These are phyloP conservation scores for Metschnikowia gelsemii DNA, from an alignment of 805 yeast species.

Conservation along the genomic window DNA sequence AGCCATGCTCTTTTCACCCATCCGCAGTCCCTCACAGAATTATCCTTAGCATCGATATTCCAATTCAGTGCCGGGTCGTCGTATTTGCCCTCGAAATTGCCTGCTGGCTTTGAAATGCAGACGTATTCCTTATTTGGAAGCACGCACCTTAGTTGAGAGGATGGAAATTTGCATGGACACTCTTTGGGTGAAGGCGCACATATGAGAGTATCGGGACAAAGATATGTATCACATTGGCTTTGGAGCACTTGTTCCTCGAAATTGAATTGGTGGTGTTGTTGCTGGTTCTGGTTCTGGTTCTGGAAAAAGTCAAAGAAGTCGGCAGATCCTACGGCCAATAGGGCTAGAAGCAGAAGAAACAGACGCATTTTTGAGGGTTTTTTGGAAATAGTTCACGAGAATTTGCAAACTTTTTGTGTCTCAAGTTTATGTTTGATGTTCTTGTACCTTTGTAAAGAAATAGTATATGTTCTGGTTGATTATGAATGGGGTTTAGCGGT, in stretches of 20 bases:
- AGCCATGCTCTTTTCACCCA: constrained; percentile 58
- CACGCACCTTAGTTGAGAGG: constrained; percentile 77
- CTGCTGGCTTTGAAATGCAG: constrained; percentile 82
- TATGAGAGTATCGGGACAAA: constrained; percentile 79
- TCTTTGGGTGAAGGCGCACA: constrained; percentile 70
- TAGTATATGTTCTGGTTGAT: no score
- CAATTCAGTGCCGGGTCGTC: constrained; percentile 44
- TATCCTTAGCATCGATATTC: constrained; percentile 51
- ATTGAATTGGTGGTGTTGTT: constrained; percentile 18
- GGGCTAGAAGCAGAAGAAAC: constrained; percentile 1
- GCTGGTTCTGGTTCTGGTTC: constrained; percentile 16
- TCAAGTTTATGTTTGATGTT: not conserved
- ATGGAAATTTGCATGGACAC: constrained; percentile 91
- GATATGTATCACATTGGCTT: constrained; percentile 56
- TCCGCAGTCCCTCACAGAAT: constrained; percentile 69
- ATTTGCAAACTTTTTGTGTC: not conserved
- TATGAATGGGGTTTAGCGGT: no score
- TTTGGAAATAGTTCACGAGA: no score
- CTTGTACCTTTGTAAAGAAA: no score
- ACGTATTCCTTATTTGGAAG: constrained; percentile 69
- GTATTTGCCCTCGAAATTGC: constrained; percentile 32
- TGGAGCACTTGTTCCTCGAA: constrained; percentile 40
- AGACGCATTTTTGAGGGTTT: constrained; percentile 2
- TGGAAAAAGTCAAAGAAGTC: constrained; percentile 37
- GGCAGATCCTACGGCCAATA: constrained; percentile 25